Percentiles rank a stretch among this genome's conserved stretches.
These are phyloP conservation scores for Echria macrotheca DNA, from an alignment of 495 filamentous ascomycete genomes.

Conservation along the genomic window DNA sequence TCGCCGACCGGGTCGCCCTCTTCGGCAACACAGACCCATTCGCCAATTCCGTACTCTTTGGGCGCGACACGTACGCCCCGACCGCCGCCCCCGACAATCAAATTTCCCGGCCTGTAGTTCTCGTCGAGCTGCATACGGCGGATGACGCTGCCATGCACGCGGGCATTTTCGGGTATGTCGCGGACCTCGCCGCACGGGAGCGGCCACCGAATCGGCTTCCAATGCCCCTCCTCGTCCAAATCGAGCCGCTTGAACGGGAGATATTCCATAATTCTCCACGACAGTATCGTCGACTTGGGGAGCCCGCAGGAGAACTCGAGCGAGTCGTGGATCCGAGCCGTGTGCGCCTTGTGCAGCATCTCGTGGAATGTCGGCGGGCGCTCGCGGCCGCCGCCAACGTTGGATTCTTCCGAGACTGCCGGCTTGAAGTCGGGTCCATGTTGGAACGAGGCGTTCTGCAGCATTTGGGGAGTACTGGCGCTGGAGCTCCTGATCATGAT, in stretches of 20 bases:
- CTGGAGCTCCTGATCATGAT: slow-evolving; percentile 33
- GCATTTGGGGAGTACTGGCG: slow-evolving; percentile 20
- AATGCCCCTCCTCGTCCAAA: slow-evolving; percentile 63
- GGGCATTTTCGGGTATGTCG: slow-evolving; percentile 67
- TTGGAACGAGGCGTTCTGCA: slow-evolving; percentile 15
- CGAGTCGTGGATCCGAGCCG: slow-evolving; percentile 69
- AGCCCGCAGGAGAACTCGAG: slow-evolving; percentile 63
- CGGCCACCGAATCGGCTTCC: slow-evolving; percentile 79
- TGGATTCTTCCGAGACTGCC: not conserved
- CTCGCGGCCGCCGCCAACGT: not conserved
- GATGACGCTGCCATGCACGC: slow-evolving; percentile 70
- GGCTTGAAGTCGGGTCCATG: not conserved
- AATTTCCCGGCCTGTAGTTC: slow-evolving; percentile 71
- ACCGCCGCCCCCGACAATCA: slow-evolving; percentile 77
- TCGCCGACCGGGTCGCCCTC: slow-evolving; percentile 65
- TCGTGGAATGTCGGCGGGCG: slow-evolving; percentile 42
- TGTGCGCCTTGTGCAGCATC: slow-evolving; percentile 53
- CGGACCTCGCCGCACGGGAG: slow-evolving; percentile 74
- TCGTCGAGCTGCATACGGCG: slow-evolving; percentile 61
- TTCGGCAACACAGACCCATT: slow-evolving; percentile 63
- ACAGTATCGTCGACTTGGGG: slow-evolving; percentile 50
- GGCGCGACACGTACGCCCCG: slow-evolving; percentile 58
- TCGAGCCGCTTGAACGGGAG: slow-evolving; percentile 84
- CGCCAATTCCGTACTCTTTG: slow-evolving; percentile 56
- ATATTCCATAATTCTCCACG: slow-evolving; percentile 78